Percentiles rank a stretch among this genome's conserved stretches.
These are phyloP conservation scores for Cladosporium sp. DNA, from an alignment of 2,329 filamentous ascomycete species.

Conservation along the genomic window DNA sequence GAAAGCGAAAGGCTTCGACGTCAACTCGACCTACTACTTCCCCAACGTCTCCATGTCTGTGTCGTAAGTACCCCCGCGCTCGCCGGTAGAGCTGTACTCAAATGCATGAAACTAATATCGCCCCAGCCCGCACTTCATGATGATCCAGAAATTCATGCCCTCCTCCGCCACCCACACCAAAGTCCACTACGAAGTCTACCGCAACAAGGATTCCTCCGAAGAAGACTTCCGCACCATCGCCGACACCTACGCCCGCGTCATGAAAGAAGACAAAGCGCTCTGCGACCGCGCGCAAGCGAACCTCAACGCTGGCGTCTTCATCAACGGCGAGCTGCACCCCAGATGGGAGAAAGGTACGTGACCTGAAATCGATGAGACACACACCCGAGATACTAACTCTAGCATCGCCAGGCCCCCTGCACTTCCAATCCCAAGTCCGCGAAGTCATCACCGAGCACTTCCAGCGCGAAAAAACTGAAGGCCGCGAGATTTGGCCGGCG, in stretches of 20 bases:
- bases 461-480: constrained; percentile 47
- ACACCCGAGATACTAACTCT: background rate
- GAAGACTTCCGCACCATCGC: constrained; percentile 58
- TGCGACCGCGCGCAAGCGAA: constrained; percentile 61
- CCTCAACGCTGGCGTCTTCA: constrained; percentile 60
- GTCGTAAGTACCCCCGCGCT: constrained; percentile 42
- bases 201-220: constrained; percentile 54
- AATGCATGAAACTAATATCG: background rate
- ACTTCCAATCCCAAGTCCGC: constrained; percentile 55
- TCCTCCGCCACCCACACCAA: constrained; percentile 50
- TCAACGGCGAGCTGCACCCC: constrained; percentile 63
- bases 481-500: constrained; percentile 57
- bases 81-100: background rate
- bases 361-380: background rate
- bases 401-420: constrained; percentile 54
- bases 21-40: constrained; percentile 52
- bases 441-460: constrained; percentile 51
- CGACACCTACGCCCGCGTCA: constrained; percentile 61
- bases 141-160: constrained; percentile 63
- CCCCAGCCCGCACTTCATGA: constrained; percentile 57
- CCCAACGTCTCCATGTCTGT: constrained; percentile 53
- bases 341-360: constrained; percentile 21
- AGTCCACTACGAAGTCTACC: constrained; percentile 64
- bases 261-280: constrained; percentile 65
- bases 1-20: constrained; percentile 47